A percentile compares a stretch with the other conserved stretches of the same genome.
phyloP scores from a whole-genome alignment of 768 basidiomycete genomes.

The Mycena crocata region DNA sequence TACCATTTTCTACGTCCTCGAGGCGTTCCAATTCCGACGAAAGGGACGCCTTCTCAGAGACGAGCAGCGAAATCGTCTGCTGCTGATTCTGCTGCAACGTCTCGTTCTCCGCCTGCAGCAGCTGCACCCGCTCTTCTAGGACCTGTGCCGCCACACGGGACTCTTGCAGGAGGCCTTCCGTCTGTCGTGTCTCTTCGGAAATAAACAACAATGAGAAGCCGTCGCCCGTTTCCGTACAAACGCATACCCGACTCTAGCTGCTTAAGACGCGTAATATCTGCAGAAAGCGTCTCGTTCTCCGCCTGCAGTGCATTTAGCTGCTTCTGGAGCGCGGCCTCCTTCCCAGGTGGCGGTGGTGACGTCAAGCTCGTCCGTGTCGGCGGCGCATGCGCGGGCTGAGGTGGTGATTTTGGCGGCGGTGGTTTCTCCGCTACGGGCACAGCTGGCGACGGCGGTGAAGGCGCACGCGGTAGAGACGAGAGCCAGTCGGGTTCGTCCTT shows the following conservation, averaged over 20 bases:
- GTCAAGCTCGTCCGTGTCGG: conserved; percentile 26
- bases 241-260: conserved; percentile 31
- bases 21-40: conserved; percentile 68
- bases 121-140: conserved; percentile 45
- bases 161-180: conserved; percentile 47
- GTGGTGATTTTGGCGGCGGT: conserved; percentile 37
- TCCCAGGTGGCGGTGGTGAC: conserved; percentile 34
- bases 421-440: conserved; percentile 30
- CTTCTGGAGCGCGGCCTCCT: conserved; percentile 26
- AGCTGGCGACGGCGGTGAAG: conserved; percentile 39
- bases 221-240: not conserved
- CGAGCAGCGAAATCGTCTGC: conserved; percentile 81
- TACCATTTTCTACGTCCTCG: conserved; percentile 72
- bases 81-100: conserved; percentile 64
- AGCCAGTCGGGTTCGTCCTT: conserved; percentile 67
- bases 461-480: conserved; percentile 63
- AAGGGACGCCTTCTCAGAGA: conserved; percentile 76
- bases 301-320: conserved; percentile 35
- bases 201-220: not conserved
- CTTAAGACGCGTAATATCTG: conserved; percentile 32
- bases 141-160: conserved; percentile 45
- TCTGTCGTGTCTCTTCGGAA: conserved; percentile 45
- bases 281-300: conserved; percentile 37
- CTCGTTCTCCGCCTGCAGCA: conserved; percentile 48
- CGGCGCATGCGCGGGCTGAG: conserved; percentile 30